Base-by-base conservation (phyloP, 495 filamentous ascomycete species). In the Chlorociboria aeruginascens region DNA sequence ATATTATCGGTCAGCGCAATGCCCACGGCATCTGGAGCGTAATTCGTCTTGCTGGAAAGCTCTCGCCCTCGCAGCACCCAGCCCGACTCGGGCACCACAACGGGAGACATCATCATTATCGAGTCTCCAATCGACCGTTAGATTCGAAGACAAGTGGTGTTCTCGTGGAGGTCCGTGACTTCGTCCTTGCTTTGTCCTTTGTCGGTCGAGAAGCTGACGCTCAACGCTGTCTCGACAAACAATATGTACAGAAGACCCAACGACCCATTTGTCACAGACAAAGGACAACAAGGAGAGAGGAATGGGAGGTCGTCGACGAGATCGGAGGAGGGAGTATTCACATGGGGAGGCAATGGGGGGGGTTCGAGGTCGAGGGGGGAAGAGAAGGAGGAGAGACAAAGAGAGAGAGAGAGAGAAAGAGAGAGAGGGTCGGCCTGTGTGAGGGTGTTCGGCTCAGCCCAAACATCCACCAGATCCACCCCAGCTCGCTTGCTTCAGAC, bases 1-100 rank as follows among this genome's bases (percentile, higher is more conserved):
- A 80, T 71, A 48, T 64, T 73, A 62, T 84, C 74, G 51, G 69
- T 74, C 48, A 89, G 63, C 25, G 74, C 76, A 48, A 89, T 63
- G 50, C 79, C 79, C 67, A 89, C 78, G 46, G 73, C 66, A 60
- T 78, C 45, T 13, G 49, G 52, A 8, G 34, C 8, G 8, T 25
- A 25, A 25, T 25, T 25, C 20, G 38, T 40, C 50, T 8, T 30
- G 34, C 43, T 48, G 35, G 57, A 46, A 20, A 57, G 17, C 28
- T 31, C 50, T 28, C 28, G 59, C 60, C 54, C 37, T 65, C 63
- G 61, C 63, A 69, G 44, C 56, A 59, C 54, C 73, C 73, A 61
- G 66, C 66, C 62, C 69, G 61, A 54, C 72, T 66, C 63, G 44
- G 74, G 74, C 43, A 78, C 60, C 29, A 60, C 49, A 16, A 77